phyloP scores from a whole-genome alignment of 2,329 filamentous ascomycete species.

The Aspergillus neoniger region DNA sequence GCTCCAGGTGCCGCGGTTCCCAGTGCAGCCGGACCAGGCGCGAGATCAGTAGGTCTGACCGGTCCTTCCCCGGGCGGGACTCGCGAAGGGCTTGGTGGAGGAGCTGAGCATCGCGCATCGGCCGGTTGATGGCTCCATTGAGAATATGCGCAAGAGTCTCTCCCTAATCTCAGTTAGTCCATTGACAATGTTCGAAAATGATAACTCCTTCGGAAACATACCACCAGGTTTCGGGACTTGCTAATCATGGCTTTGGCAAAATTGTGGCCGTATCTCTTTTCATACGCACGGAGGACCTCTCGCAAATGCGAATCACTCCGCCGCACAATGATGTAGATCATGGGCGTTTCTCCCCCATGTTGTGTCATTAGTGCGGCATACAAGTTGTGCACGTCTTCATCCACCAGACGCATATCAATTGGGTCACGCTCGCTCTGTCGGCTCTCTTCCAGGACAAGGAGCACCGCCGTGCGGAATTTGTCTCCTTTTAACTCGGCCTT shows the following conservation, averaged over 20 bases:
- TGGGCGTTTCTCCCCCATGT: conserved; percentile 81
- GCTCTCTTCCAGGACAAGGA: conserved; percentile 78
- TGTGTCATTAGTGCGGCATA: conserved; percentile 67
- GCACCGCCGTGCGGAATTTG: conserved; percentile 88
- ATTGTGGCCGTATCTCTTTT: conserved; percentile 70
- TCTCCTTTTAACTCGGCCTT: conserved; percentile 89
- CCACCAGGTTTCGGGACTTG: conserved; percentile 89
- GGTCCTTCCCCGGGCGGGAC: conserved; percentile 68
- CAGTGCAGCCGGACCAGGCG: conserved; percentile 88
- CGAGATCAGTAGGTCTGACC: conserved; percentile 84
- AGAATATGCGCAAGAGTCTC: conserved; percentile 93
- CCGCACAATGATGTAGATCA: conserved; percentile 81
- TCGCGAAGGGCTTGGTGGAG: conserved; percentile 85
- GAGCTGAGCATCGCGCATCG: conserved; percentile 87
- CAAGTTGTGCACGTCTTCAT: conserved; percentile 72
- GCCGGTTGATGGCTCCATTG: conserved; percentile 94
- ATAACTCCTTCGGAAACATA: conserved; percentile 53
- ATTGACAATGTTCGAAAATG: not conserved
- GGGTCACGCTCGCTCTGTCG: conserved; percentile 79
- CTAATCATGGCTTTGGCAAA: conserved; percentile 84
- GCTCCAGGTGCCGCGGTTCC: conserved; percentile 79
- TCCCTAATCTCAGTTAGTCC: conserved; percentile 58
- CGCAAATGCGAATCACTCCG: conserved; percentile 79
- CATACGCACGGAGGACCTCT: conserved; percentile 77
- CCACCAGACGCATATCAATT: conserved; percentile 62